Percentiles rank a stretch among this genome's conserved stretches.
phyloP scores from a whole-genome alignment of 108 stramenopile species.

The Chaetoceros muelleri region DNA sequence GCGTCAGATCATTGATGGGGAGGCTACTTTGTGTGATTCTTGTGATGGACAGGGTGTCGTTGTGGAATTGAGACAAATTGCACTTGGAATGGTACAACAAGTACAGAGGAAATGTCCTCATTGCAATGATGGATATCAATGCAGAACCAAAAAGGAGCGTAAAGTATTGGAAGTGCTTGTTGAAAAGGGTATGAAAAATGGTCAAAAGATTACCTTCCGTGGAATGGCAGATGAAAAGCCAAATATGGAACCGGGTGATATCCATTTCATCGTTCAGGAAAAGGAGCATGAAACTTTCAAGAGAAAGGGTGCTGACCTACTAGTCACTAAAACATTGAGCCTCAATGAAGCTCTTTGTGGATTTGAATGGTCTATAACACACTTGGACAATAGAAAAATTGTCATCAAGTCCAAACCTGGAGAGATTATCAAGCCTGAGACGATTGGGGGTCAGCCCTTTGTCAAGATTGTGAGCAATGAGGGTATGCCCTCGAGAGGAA shows the following conservation, averaged over 20 bases:
- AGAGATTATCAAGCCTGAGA: slow-evolving; percentile 77
- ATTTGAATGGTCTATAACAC: slow-evolving; percentile 83
- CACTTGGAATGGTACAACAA: slow-evolving; percentile 96
- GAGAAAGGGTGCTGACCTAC: slow-evolving; percentile 93
- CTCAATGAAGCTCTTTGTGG: slow-evolving; percentile 95
- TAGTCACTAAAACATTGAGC: slow-evolving; percentile 84
- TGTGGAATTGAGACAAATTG: slow-evolving; percentile 90
- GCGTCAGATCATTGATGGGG: slow-evolving; percentile 84
- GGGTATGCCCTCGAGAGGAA: slow-evolving; percentile 91
- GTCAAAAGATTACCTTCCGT: slow-evolving; percentile 88
- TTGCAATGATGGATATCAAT: slow-evolving; percentile 70
- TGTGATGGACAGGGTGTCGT: slow-evolving; percentile 91
- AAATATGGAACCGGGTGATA: slow-evolving; percentile 90
- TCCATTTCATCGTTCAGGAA: slow-evolving; percentile 96
- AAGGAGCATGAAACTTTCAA: slow-evolving; percentile 94
- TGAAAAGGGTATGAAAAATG: slow-evolving; percentile 94
- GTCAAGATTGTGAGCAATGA: slow-evolving; percentile 85
- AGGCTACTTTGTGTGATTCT: slow-evolving; percentile 56
- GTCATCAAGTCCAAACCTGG: slow-evolving; percentile 83
- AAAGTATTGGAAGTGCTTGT: slow-evolving; percentile 91
- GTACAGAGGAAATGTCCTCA: slow-evolving; percentile 68
- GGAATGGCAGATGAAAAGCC: slow-evolving; percentile 97
- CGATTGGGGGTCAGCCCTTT: slow-evolving; percentile 53
- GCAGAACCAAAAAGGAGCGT: slow-evolving; percentile 75
- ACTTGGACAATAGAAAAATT: slow-evolving; percentile 86